Evolutionary conservation across 2,329 filamentous ascomycete species (phyloP), one percentile per base, ranked within the genome.

Genomic region (Ophiostoma novo-ulmi): DNA sequence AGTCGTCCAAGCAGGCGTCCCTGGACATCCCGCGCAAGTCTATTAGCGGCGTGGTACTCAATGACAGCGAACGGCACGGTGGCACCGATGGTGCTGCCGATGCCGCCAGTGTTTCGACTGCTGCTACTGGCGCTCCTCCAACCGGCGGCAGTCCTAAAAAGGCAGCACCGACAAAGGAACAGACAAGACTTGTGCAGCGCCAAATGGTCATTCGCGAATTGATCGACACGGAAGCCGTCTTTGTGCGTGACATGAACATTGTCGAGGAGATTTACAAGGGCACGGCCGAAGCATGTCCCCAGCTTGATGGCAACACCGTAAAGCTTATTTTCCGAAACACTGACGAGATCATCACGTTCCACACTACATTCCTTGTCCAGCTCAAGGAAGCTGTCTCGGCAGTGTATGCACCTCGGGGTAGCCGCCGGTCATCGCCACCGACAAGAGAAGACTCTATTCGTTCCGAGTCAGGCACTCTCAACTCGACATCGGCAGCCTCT

Each of bases 231-330:
- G 95, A 99, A 78, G 89, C 93, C 67, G 89, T 90, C 6, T 98
- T 97, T 79, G 89, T 96, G 71, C 88, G 93, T 74, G 95, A 99
- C 78, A 94, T 99, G 92, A 97, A 94, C 78, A 94, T 99, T 69
- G 91, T 97, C 2, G 93, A 97, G 77, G 94, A 98, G 77, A 98
- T 99, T 70, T 99, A 98, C 84, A 97, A 96, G 80, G 93, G 92
- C 63, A 98, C 95, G 0, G 92, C 93, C 0, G 89, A 91, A 75
- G 91, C 91, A 13, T 93, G 91, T 70, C 88, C 92, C 10, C 88
- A 93, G 73, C 86, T 97, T 38, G 92, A 91, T 63, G 82, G 87
- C 61, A 91, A 94, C 74, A 97, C 97, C 73, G 89, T 96, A 76
- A 97, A 94, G 77, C 85, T 91, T 14, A 88, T 99, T 20, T 99